These are phyloP conservation scores for Marchantia paleacea DNA, from an alignment of 225 moss, liverwort and hornwort species.

Conservation along the genomic window DNA sequence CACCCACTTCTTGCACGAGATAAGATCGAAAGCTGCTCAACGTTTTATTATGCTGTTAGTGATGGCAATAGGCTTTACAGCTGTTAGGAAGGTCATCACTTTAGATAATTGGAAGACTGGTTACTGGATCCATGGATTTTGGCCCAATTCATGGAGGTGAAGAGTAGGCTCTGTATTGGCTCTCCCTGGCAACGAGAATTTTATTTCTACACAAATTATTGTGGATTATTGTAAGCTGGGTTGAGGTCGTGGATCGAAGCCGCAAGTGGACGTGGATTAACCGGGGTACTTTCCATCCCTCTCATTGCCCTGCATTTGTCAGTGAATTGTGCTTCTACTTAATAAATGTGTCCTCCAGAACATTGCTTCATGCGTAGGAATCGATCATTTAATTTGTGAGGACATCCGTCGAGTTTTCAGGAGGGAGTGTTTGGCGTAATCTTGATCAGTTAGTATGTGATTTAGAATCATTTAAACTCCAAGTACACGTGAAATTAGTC, in stretches of 20 bases:
- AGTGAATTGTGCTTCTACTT: neutral
- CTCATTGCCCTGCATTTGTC: neutral
- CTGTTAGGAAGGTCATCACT: conserved; percentile 77
- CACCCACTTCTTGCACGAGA: conserved; percentile 65
- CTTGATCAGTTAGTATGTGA: too few species aligned
- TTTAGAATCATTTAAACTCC: too few species aligned
- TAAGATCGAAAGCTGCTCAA: conserved; percentile 65
- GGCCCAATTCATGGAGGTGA: conserved; percentile 85
- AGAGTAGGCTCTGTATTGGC: neutral
- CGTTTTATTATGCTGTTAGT: conserved; percentile 62
- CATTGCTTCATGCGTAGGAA: neutral
- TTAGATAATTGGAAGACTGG: conserved; percentile 99
- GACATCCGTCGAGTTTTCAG: neutral
- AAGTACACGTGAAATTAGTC: too few species aligned
- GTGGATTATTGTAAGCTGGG: neutral
- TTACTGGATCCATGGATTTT: conserved; percentile 84
- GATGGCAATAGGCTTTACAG: conserved; percentile 64
- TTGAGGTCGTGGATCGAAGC: neutral
- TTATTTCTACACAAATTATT: neutral
- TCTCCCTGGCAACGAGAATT: neutral
- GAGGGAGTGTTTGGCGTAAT: neutral
- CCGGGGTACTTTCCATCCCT: neutral
- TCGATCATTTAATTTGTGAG: neutral
- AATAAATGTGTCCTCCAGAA: neutral
- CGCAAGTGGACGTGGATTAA: neutral